phyloP scores from a whole-genome alignment of 331 rosid genomes.

The Telfairia occidentalis region DNA sequence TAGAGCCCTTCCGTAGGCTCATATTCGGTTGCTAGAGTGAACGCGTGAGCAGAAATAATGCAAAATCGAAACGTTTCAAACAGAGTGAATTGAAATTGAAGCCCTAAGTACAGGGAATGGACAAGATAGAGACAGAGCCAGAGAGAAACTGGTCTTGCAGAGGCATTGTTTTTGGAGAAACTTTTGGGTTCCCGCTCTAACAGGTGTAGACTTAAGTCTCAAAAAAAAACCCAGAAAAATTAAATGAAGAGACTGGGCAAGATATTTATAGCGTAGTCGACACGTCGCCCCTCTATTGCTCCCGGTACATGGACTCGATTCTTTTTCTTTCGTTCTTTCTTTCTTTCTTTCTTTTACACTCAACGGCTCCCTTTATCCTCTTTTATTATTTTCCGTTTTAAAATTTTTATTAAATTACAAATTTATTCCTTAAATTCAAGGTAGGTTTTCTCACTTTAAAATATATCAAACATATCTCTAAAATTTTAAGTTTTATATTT shows the following conservation, averaged over 20 bases:
- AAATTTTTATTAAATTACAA: neutral
- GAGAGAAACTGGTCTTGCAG: slow-evolving; percentile 11
- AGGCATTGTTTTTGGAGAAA: slow-evolving; percentile 28
- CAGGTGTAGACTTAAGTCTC: slow-evolving; percentile 18
- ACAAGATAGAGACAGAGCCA: slow-evolving; percentile 14
- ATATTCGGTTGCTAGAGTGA: slow-evolving; percentile 25
- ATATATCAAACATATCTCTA: too few relatives aligned
- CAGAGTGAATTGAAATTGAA: slow-evolving; percentile 20
- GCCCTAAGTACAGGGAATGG: slow-evolving; percentile 30
- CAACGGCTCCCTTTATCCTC: neutral
- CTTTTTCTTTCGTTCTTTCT: neutral
- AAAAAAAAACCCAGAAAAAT: slow-evolving; percentile 20
- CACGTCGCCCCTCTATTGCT: slow-evolving; percentile 34
- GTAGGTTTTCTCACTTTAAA: too few relatives aligned
- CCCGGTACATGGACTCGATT: neutral
- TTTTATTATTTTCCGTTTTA: neutral
- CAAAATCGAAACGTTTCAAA: slow-evolving; percentile 11
- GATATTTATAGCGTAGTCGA: slow-evolving; percentile 24
- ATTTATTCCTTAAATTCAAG: too few relatives aligned
- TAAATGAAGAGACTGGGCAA: slow-evolving; percentile 26
- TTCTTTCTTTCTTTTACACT: neutral
- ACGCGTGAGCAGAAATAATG: neutral
- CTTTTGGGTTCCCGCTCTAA: slow-evolving; percentile 76
- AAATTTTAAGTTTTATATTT: too few relatives aligned
- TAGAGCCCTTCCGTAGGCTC: slow-evolving; percentile 67